Base-by-base conservation (phyloP, 164 flowering plant genomes). In the Dillenia suffruticosa region DNA sequence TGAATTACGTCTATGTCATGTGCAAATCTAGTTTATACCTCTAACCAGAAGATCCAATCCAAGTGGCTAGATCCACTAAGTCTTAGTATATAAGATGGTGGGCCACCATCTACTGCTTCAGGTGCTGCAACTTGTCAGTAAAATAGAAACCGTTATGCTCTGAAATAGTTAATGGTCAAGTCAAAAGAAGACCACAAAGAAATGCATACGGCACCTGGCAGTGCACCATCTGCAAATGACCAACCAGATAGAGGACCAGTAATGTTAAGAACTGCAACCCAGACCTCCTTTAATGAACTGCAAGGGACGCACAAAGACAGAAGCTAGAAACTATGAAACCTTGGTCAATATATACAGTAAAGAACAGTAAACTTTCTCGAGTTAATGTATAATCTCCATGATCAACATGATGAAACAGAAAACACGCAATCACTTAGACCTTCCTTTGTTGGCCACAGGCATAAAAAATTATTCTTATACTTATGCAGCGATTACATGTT, bases 41-140 rank as follows among this genome's bases (percentile, higher is more conserved):
- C 97, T 69, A 94, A 76, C 99, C 97, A 94, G 80, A 91, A 94
- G 10, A 71, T 85, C 99, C 99, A 91, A 51, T 84, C 88, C 66
- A 84, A 80, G 49, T 66, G 56, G 63, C 84, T 74, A 50, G 70
- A 58, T 52, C 99, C 99, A 59, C 97, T 94, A 12, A 94, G 86
- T 69, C 99, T 78, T 64, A 81, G 79, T 19, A 91, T 85, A 62
- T 91, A 84, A 12, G 96, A 94, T 14, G 89, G 88, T 17, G 98
- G 97, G 26, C 91, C 90, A n/a, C 85, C 85, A 15, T 70, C 74
- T 19, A 70, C 46, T 24, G 26, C 67, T 68, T 83, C 92, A 16
- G 98, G 84, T 71, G 79, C 98, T 94, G 88, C 51, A 70, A 58
- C 71, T 58, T 70, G 59, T 45, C 51, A 65, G 3, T 48, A 62